Conservation (phyloP, 2,329 filamentous ascomycete species). For the Fusarium humuli region DNA sequence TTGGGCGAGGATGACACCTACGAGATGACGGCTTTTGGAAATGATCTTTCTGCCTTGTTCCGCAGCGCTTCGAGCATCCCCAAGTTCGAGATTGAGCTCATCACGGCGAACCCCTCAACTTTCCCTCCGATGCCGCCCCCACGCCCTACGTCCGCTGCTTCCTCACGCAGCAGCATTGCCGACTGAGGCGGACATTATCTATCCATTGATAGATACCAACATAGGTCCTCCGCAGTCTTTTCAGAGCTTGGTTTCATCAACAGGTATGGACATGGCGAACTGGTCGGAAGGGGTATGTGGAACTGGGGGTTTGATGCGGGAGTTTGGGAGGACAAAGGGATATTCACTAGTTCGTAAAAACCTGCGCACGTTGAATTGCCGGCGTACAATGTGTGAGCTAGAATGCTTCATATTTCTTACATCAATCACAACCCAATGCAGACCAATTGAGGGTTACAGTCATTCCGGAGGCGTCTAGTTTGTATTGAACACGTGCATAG, state of each 20-base stretch:
- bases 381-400: neutral
- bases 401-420: neutral
- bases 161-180: slow-evolving; percentile 26
- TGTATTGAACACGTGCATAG: neutral
- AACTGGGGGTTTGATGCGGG: neutral
- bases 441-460: neutral
- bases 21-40: slow-evolving; percentile 43
- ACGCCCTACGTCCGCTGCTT: slow-evolving; percentile 30
- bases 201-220: neutral
- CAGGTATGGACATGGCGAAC: slow-evolving; percentile 8
- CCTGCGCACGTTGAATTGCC: neutral
- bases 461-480: neutral
- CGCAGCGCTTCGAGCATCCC: slow-evolving; percentile 32
- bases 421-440: neutral
- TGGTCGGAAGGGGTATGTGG: neutral
- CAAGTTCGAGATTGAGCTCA: slow-evolving; percentile 42
- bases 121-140: slow-evolving; percentile 32
- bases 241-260: neutral
- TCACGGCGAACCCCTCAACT: neutral
- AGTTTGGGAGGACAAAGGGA: slow-evolving; percentile 3
- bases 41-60: slow-evolving; percentile 45
- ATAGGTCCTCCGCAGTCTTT: neutral
- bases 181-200: slow-evolving; percentile 5
- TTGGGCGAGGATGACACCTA: slow-evolving; percentile 40
- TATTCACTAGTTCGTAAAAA: neutral